Evolutionary conservation across 495 filamentous ascomycete genomes (phyloP), one percentile per base, ranked within the genome.

Genomic region (Trichoderma reesei): DNA sequence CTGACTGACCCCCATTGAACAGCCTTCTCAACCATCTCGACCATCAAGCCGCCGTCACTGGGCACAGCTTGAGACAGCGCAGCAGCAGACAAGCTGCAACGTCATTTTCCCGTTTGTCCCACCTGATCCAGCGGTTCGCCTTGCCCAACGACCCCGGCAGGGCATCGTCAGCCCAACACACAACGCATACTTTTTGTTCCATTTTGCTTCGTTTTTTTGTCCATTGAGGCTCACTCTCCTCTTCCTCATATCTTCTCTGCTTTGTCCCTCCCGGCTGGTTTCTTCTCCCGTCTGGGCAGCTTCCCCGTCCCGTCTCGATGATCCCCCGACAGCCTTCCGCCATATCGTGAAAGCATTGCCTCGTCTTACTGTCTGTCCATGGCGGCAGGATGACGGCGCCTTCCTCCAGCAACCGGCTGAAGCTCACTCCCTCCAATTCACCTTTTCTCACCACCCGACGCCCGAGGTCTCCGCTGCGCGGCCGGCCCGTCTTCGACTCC

Each of bases 341-440:
- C n/a, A 18, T 20, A 20, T 5, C 18, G 3, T 18, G 16, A 26
- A 26, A 48, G 8, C 44, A 8, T 48, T 26, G 16, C 18, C 44
- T 48, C 44, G 18, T 48, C n/a, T 18, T 20, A 48, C 44, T 48
- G 51, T 72, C 74, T 48, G 51, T 72, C 74, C 76, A 85, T 85
- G 81, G 81, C 79, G 75, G 68, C 68, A 78, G 73, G 74, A 85
- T 85, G 81, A 76, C 81, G 69, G 79, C 78, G 67, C 83, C 82
- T 76, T 80, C 82, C 69, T 79, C 79, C 59, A 44, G 31, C 67
- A 81, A 81, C 76, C 74, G 85, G 70, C 78, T 90, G 72, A 92
- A 88, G 79, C 77, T 90, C 67, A 91, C 91, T 38, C 90, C 90
- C 62, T 86, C 88, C 64, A 91, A 88, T 73, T 91, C 90, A 42